A percentile compares a stretch with the other conserved stretches of the same genome.
These are phyloP conservation scores for Ceratocystiopsis minuta DNA, from an alignment of 2,329 filamentous ascomycete species.

Conservation along the genomic window DNA sequence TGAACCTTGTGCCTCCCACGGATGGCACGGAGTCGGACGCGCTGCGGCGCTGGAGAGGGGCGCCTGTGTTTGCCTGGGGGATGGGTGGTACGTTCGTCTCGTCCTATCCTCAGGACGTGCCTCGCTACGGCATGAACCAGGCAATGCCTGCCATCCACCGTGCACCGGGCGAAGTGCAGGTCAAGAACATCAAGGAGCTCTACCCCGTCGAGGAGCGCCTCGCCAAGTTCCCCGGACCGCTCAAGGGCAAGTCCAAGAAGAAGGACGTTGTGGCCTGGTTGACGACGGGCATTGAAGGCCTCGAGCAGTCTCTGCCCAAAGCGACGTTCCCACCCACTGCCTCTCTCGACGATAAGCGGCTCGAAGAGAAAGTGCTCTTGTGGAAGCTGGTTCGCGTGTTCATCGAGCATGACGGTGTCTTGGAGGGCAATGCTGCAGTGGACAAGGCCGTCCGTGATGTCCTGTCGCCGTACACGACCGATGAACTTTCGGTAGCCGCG, in stretches of 20 bases:
- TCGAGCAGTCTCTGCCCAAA: constrained; percentile 44
- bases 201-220: constrained; percentile 54
- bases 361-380: constrained; percentile 62
- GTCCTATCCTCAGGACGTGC: constrained; percentile 75
- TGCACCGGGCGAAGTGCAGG: constrained; percentile 62
- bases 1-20: constrained; percentile 42
- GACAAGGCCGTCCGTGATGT: constrained; percentile 60
- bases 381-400: constrained; percentile 75
- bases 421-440: constrained; percentile 56
- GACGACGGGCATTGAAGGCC: constrained; percentile 49
- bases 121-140: constrained; percentile 64
- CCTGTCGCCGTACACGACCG: constrained; percentile 23
- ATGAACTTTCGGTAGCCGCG: not conserved
- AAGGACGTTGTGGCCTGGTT: constrained; percentile 82
- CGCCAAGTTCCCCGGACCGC: constrained; percentile 71
- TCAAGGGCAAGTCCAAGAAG: constrained; percentile 84
- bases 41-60: constrained; percentile 78
- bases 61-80: constrained; percentile 74
- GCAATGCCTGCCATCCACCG: constrained; percentile 61
- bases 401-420: constrained; percentile 66
- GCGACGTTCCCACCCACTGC: constrained; percentile 29
- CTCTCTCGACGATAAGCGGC: constrained; percentile 47
- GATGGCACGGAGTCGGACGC: constrained; percentile 56
- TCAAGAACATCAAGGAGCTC: constrained; percentile 58
- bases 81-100: constrained; percentile 68